phyloP scores from a whole-genome alignment of 441 rosid genomes.

The Brassica balearica region DNA sequence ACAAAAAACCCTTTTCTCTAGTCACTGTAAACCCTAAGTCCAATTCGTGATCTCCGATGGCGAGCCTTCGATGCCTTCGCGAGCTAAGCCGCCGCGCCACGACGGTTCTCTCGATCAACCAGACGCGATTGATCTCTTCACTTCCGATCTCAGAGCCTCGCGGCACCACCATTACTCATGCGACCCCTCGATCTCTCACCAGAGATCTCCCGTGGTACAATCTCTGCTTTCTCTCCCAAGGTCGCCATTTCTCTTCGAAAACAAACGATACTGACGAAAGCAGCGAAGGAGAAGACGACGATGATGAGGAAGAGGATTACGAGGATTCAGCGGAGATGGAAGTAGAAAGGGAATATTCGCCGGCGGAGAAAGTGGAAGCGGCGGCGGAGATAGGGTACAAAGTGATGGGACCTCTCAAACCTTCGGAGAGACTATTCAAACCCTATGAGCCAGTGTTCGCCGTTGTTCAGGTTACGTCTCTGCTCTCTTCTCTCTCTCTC shows the following conservation, averaged over 20 bases:
- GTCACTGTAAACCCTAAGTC: constrained; percentile 36
- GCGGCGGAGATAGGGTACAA: constrained; percentile 84
- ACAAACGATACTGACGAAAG: constrained; percentile 36
- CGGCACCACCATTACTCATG: constrained; percentile 28
- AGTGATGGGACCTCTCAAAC: constrained; percentile 68
- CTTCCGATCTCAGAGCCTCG: not conserved
- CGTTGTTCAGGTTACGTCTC: constrained; percentile 77
- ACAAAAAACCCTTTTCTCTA: too few relatives aligned
- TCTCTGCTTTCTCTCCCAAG: constrained; percentile 30
- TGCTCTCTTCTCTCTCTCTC: constrained; percentile 22
- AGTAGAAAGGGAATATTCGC: constrained; percentile 56
- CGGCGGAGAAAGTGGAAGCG: constrained; percentile 75
- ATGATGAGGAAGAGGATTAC: constrained; percentile 39
- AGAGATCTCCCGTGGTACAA: constrained; percentile 28
- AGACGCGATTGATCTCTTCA: constrained; percentile 35
- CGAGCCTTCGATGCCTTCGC: constrained; percentile 73
- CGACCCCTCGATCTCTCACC: constrained; percentile 19
- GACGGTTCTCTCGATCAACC: constrained; percentile 41
- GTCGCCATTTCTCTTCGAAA: constrained; percentile 60
- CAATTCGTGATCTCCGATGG: constrained; percentile 52
- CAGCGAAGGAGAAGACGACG: constrained; percentile 51
- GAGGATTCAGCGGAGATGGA: constrained; percentile 40
- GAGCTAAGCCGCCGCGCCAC: constrained; percentile 55
- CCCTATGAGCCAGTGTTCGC: constrained; percentile 80
- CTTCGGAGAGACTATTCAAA: constrained; percentile 66